phyloP scores from a whole-genome alignment of 2,329 filamentous ascomycete genomes.

The Didymella pomorum region DNA sequence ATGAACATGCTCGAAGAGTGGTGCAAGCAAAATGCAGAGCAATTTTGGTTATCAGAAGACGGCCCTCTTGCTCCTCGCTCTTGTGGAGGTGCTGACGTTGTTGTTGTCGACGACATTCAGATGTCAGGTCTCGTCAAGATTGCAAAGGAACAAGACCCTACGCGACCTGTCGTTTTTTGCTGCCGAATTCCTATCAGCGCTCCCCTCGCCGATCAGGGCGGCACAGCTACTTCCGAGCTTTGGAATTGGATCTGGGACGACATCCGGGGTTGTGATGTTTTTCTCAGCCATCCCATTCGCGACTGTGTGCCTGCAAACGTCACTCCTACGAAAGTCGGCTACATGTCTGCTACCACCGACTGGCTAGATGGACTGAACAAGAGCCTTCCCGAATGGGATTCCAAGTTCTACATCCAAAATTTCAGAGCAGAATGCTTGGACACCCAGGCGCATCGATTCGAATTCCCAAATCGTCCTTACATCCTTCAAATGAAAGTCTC shows the following conservation, averaged over 20 bases:
- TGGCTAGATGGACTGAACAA: not conserved
- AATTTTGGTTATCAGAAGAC: not conserved
- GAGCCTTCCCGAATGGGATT: not conserved
- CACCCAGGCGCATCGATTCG: not conserved
- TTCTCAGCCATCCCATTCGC: not conserved
- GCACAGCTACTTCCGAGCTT: not conserved
- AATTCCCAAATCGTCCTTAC: not conserved
- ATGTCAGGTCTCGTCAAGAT: not conserved
- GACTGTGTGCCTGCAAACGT: not conserved
- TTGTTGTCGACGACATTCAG: not conserved
- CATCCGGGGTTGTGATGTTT: not conserved
- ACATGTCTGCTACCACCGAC: not conserved
- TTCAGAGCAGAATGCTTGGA: not conserved
- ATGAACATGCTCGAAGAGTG: not conserved
- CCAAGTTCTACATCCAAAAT: not conserved
- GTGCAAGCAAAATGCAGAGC: not conserved
- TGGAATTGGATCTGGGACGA: not conserved
- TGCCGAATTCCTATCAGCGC: not conserved
- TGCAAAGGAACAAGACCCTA: not conserved
- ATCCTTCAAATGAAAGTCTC: not conserved
- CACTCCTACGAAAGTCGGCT: not conserved
- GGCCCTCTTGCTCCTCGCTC: not conserved
- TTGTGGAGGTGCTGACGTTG: not conserved
- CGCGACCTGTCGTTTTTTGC: not conserved
- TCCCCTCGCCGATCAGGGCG: not conserved